Conservation (phyloP, 176 grass and related monocot genomes). For the Rhynchospora breviuscula region DNA sequence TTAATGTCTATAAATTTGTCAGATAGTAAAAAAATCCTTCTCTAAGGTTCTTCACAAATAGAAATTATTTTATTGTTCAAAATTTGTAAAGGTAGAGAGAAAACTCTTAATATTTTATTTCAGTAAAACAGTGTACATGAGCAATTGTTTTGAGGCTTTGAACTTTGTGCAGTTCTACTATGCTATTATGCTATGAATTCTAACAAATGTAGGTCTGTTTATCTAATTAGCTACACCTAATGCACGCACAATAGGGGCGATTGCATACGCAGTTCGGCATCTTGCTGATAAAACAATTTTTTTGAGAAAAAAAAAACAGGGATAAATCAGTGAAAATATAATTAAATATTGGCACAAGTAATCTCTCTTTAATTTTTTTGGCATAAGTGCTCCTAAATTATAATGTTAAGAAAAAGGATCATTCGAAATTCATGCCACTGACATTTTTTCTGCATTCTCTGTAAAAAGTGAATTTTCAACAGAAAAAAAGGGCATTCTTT, state of each 20-base stretch:
- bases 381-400: no score
- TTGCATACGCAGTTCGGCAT: background rate
- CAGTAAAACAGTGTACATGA: conserved; percentile 1
- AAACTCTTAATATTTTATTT: background rate
- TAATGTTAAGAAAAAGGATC: no score
- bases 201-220: background rate
- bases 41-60: conserved; percentile 11
- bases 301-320: background rate
- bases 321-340: no score
- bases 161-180: background rate
- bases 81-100: conserved; percentile 9
- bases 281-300: background rate
- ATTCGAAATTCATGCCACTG: no score
- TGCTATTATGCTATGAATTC: background rate
- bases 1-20: conserved; percentile 3
- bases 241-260: background rate
- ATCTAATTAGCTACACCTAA: background rate
- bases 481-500: no score
- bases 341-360: no score
- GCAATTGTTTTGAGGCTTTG: background rate
- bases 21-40: background rate
- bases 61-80: background rate
- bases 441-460: no score
- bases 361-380: no score
- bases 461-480: no score